A percentile compares a stretch with the other conserved stretches of the same genome.
These are phyloP conservation scores for Phyllostachys edulis DNA, from an alignment of 176 grass and related monocot species.

Conservation along the genomic window DNA sequence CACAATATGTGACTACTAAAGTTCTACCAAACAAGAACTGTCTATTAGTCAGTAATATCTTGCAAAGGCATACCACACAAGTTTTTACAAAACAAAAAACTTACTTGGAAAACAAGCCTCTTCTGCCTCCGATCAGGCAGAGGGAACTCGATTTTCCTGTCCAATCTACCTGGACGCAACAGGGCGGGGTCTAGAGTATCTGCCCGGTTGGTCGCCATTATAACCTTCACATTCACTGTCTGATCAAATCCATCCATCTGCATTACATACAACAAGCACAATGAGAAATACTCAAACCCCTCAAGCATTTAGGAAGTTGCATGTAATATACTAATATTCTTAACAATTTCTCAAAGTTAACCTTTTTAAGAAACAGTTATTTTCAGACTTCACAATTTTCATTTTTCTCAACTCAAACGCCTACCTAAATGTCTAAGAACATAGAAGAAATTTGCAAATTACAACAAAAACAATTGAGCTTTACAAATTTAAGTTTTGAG, in stretches of 20 bases:
- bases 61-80: not conserved
- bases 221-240: slow-evolving; percentile 99
- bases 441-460: not conserved
- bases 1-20: not conserved
- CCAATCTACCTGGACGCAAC: slow-evolving; percentile 85
- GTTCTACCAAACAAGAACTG: not conserved
- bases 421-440: not conserved
- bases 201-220: slow-evolving; percentile 99
- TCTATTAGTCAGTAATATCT: not conserved
- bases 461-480: not conserved
- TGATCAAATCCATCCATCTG: slow-evolving; percentile 99
- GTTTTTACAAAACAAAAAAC: not conserved
- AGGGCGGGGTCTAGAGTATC: slow-evolving; percentile 96
- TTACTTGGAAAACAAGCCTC: slow-evolving; percentile 97
- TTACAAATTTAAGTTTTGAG: not conserved
- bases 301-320: not conserved
- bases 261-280: slow-evolving; percentile 23
- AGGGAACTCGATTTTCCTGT: slow-evolving; percentile 99
- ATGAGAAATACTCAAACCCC: not conserved
- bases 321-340: not conserved
- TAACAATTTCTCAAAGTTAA: not conserved
- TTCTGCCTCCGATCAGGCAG: slow-evolving; percentile 90
- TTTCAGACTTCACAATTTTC: not conserved
- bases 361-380: not conserved
- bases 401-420: not conserved